These are phyloP conservation scores for Aspergillus haitiensis DNA, from an alignment of 495 filamentous ascomycete genomes.

Conservation along the genomic window DNA sequence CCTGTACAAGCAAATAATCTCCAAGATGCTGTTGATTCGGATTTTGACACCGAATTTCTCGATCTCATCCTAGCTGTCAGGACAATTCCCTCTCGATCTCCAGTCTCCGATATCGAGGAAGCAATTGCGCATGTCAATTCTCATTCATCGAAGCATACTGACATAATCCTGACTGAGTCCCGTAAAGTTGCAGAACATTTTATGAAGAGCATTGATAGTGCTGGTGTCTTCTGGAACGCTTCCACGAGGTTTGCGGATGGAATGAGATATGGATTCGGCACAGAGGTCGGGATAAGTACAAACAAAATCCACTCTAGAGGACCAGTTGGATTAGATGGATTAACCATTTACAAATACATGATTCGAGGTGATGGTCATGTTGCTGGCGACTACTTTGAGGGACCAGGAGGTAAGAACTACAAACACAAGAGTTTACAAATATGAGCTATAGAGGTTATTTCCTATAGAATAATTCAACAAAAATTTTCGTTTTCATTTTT, in stretches of 20 bases:
- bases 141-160: conserved; percentile 93
- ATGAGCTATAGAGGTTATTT: not conserved
- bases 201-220: conserved; percentile 80
- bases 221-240: conserved; percentile 96
- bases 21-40: conserved; percentile 61
- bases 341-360: conserved; percentile 97
- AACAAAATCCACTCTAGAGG: conserved; percentile 97
- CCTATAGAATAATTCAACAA: conserved; percentile 9
- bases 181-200: conserved; percentile 68
- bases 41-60: conserved; percentile 90
- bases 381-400: conserved; percentile 70
- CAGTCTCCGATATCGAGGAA: conserved; percentile 51
- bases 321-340: conserved; percentile 88
- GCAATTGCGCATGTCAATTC: conserved; percentile 88
- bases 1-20: conserved; percentile 46
- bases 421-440: conserved; percentile 63
- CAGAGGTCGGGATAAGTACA: conserved; percentile 96
- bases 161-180: conserved; percentile 78
- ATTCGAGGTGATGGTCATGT: conserved; percentile 78
- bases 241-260: conserved; percentile 94
- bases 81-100: conserved; percentile 53
- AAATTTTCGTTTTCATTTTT: conserved; percentile 22
- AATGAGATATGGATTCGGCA: conserved; percentile 95
- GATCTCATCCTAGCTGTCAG: conserved; percentile 83
- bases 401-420: conserved; percentile 60